phyloP scores from a whole-genome alignment of 2,329 filamentous ascomycete genomes.

The Pezicula neosporulosa region DNA sequence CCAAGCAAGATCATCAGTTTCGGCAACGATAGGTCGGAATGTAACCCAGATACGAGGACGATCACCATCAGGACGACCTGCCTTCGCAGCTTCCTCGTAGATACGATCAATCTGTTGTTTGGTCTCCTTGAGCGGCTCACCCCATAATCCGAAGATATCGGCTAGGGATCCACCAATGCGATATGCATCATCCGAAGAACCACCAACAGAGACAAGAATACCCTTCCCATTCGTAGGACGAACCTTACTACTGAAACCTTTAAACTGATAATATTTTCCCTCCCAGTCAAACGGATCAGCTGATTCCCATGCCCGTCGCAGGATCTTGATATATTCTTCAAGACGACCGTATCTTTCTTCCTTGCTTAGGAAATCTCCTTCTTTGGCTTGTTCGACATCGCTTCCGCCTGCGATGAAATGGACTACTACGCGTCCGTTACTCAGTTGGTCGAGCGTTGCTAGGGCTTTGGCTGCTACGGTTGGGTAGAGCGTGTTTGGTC shows the following conservation, averaged over 20 bases:
- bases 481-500: conserved; percentile 59
- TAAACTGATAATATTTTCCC: conserved; percentile 56
- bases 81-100: conserved; percentile 54
- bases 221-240: conserved; percentile 44
- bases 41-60: conserved; percentile 61
- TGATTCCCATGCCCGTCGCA: conserved; percentile 55
- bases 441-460: conserved; percentile 58
- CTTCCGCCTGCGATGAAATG: conserved; percentile 62
- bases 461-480: conserved; percentile 60
- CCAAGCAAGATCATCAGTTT: conserved; percentile 61
- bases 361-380: conserved; percentile 57
- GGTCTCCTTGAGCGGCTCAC: conserved; percentile 60
- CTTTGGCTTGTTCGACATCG: conserved; percentile 55
- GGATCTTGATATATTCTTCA: conserved; percentile 60
- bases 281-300: conserved; percentile 58
- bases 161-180: conserved; percentile 54
- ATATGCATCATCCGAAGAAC: conserved; percentile 56
- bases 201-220: conserved; percentile 57
- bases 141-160: conserved; percentile 63
- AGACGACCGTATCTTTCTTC: conserved; percentile 53
- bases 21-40: conserved; percentile 57
- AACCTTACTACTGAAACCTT: conserved; percentile 51
- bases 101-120: conserved; percentile 60
- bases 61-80: conserved; percentile 44
- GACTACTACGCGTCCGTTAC: conserved; percentile 53